A percentile compares a stretch with the other conserved stretches of the same genome.
Conservation (phyloP, 495 filamentous ascomycete genomes). For the Staphylotrichum tortipilum region DNA sequence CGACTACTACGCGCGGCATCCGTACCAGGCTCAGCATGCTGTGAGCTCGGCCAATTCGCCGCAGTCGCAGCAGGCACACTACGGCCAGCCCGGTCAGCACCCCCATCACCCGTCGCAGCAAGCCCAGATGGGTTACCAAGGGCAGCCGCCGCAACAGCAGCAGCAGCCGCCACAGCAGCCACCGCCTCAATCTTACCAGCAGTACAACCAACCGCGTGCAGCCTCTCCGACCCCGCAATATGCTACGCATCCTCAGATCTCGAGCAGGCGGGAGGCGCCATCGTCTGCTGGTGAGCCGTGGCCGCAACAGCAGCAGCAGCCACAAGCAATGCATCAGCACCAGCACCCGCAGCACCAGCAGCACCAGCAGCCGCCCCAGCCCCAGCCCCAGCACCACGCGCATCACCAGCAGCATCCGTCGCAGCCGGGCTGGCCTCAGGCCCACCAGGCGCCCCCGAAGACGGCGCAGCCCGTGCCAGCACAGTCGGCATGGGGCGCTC, state of each 20-base stretch:
- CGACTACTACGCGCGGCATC: constrained; percentile 36
- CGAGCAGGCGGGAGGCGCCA: constrained; percentile 11
- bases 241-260: constrained; percentile 19
- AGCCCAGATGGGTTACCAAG: constrained; percentile 11
- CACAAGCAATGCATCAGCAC: constrained; percentile 9
- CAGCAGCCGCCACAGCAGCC: constrained; percentile 20
- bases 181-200: no score
- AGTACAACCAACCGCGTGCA: constrained; percentile 24
- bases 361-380: constrained; percentile 11
- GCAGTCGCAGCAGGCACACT: constrained; percentile 34
- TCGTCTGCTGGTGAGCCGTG: constrained; percentile 1
- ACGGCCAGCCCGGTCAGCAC: constrained; percentile 25
- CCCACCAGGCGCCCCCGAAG: constrained; percentile 34
- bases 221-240: constrained; percentile 33
- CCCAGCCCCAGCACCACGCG: constrained; percentile 11
- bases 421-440: constrained; percentile 23
- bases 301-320: constrained; percentile 25
- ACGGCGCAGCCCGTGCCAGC: constrained; percentile 27
- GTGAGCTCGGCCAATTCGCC: constrained; percentile 30
- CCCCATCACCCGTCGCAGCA: constrained; percentile 12
- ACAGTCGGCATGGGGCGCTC: constrained; percentile 37
- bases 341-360: constrained; percentile 10
- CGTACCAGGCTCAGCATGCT: constrained; percentile 27
- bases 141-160: constrained; percentile 19
- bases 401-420: constrained; percentile 19